A percentile compares a stretch with the other conserved stretches of the same genome.
These are phyloP conservation scores for Annulohypoxylon moriforme DNA, from an alignment of 495 filamentous ascomycete genomes.

Conservation along the genomic window DNA sequence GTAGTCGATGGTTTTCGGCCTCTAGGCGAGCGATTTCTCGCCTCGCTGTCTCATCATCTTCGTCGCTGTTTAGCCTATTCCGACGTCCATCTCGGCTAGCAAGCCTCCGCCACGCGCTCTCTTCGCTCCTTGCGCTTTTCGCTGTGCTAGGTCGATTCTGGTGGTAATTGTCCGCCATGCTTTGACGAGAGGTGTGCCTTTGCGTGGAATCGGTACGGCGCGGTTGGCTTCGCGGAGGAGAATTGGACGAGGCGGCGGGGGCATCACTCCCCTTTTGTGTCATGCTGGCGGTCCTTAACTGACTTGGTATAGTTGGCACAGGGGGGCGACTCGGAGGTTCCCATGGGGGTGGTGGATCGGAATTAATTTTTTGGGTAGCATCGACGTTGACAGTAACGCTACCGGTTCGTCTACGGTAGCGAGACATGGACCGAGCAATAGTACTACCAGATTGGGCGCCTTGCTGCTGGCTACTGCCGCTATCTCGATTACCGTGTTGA, in stretches of 20 bases:
- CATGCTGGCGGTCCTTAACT: slow-evolving; percentile 36
- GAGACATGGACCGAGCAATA: slow-evolving; percentile 68
- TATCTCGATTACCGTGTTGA: slow-evolving; percentile 16
- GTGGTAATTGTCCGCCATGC: slow-evolving; percentile 37
- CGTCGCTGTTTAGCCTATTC: slow-evolving; percentile 33
- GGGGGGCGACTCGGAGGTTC: slow-evolving; percentile 46
- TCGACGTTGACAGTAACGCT: slow-evolving; percentile 43
- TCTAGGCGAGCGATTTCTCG: slow-evolving; percentile 47
- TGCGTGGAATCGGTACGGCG: slow-evolving; percentile 39
- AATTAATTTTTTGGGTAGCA: slow-evolving; percentile 45
- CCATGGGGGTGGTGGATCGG: slow-evolving; percentile 44
- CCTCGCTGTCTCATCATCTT: slow-evolving; percentile 32
- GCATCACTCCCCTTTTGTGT: slow-evolving; percentile 38
- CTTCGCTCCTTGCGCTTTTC: slow-evolving; percentile 37
- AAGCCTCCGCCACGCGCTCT: slow-evolving; percentile 38
- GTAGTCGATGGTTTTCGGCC: slow-evolving; percentile 55
- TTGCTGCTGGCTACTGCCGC: slow-evolving; percentile 28
- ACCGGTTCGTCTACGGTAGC: slow-evolving; percentile 61
- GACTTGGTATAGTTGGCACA: slow-evolving; percentile 46
- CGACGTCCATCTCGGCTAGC: slow-evolving; percentile 39
- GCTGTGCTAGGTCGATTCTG: slow-evolving; percentile 41
- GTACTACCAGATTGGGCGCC: slow-evolving; percentile 38
- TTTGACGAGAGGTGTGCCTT: slow-evolving; percentile 32
- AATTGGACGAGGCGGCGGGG: slow-evolving; percentile 25
- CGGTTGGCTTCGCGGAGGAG: slow-evolving; percentile 38